Conservation (phyloP, 169 alveolate species). For the Ichthyophthirius multifiliis region DNA sequence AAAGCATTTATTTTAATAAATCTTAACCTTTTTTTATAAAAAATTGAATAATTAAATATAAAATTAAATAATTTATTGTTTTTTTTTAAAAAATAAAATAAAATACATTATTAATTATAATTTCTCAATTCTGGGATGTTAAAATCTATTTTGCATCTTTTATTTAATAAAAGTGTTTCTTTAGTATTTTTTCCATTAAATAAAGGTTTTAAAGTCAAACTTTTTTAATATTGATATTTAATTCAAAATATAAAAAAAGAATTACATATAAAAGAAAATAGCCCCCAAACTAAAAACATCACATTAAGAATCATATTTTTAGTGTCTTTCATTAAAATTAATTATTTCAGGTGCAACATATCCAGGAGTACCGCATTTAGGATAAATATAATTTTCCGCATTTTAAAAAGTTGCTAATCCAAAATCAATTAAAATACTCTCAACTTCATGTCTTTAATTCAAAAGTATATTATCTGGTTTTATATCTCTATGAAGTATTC, state of each 20-base stretch:
- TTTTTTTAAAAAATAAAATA: neutral
- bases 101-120: neutral
- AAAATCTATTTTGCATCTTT: conserved; percentile 1
- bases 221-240: neutral
- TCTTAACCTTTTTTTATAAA: neutral
- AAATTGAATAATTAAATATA: neutral
- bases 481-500: conserved; percentile 41
- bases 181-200: neutral
- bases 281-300: conserved; percentile 22
- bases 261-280: conserved; percentile 7
- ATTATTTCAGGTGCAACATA: conserved; percentile 18
- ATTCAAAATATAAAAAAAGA: neutral
- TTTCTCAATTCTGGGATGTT: neutral
- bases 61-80: neutral
- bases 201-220: neutral
- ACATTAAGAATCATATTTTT: neutral
- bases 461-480: conserved; percentile 41
- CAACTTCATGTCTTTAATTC: conserved; percentile 3
- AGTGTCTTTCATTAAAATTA: neutral
- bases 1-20: conserved; percentile 41
- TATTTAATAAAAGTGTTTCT: neutral
- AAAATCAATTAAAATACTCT: neutral
- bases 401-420: conserved; percentile 9
- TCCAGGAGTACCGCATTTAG: conserved; percentile 18
- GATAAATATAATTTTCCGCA: neutral